Percentiles rank a stretch among this genome's conserved stretches.
Evolutionary conservation across 345 rosid species (phyloP).

Genomic region (sweet orange (Citrus sinensis)): DVS_A1.0 CM039162.1:23358001-23358500

Average conservation of each 20-base stretch:
- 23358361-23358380: constrained; percentile 51
- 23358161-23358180: constrained; percentile 66
- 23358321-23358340: constrained; percentile 72
- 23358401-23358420: not conserved
- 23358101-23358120: not conserved
- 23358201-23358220: constrained; percentile 73
- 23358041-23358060: constrained; percentile 53
- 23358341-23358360: constrained; percentile 81
- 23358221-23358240: constrained; percentile 83
- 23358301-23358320: constrained; percentile 84
- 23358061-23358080: constrained; percentile 65
- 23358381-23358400: not conserved
- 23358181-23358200: constrained; percentile 64
- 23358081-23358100: constrained; percentile 10
- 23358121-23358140: not conserved
- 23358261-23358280: constrained; percentile 86
- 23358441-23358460: not conserved
- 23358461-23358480: not conserved
- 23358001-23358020: constrained; percentile 60
- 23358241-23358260: constrained; percentile 64
- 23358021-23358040: constrained; percentile 94
- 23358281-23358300: constrained; percentile 76
- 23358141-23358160: constrained; percentile 72
- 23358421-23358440: not conserved
- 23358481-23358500: not conserved